These are phyloP conservation scores for Spinacia oleracea DNA, from an alignment of 179 eudicot genomes.

Conservation along the genomic window DNA sequence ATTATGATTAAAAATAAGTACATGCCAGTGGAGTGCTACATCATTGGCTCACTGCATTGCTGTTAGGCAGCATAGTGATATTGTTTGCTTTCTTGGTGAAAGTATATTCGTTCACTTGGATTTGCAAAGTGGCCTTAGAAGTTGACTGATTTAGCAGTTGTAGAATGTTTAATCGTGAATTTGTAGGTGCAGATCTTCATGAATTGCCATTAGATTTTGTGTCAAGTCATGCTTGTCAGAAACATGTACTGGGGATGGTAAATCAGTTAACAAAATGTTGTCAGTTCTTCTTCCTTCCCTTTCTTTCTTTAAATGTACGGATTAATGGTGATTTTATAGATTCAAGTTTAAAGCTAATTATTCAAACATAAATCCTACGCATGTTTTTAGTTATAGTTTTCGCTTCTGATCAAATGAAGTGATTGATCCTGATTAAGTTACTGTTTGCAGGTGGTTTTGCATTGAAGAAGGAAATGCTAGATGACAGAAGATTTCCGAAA, in stretches of 20 bases:
- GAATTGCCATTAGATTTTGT: neutral
- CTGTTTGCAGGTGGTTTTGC: constrained; percentile 47
- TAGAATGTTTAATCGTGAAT: neutral
- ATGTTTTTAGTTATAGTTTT: neutral
- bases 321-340: neutral
- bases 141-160: neutral
- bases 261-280: neutral
- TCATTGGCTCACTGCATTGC: neutral
- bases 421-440: neutral
- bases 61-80: neutral
- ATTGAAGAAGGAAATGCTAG: constrained; percentile 82
- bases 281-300: neutral
- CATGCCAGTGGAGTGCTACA: neutral
- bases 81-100: neutral
- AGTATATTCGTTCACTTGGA: too few relatives aligned
- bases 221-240: neutral
- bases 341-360: neutral
- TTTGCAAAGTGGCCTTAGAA: neutral
- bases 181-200: neutral
- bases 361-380: neutral
- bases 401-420: neutral
- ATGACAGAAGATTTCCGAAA: constrained; percentile 93
- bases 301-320: too few relatives aligned
- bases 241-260: neutral
- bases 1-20: too few relatives aligned